Conservation (phyloP, 331 rosid species). For the Rhamnella rubrinervis region DNA sequence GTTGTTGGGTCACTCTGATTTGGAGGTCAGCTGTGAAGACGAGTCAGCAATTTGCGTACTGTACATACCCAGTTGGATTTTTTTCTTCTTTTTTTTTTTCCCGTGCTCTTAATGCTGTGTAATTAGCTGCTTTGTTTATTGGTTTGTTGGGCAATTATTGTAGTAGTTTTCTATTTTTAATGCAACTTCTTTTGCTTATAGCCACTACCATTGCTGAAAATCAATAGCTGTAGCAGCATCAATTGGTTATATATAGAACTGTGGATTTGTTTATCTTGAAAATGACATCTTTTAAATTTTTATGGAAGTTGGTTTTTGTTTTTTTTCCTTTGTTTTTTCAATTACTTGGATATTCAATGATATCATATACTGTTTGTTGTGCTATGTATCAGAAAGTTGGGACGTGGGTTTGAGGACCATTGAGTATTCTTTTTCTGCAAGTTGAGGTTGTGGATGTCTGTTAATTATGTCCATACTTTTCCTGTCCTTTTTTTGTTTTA, state of each 20-base stretch:
- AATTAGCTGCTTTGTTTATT: slow-evolving; percentile 24
- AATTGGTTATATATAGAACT: not conserved
- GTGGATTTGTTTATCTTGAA: slow-evolving; percentile 29
- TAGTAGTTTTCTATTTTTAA: not conserved
- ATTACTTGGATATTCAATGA: slow-evolving; percentile 17
- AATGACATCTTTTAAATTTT: slow-evolving; percentile 35
- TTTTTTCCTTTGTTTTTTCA: slow-evolving; percentile 4
- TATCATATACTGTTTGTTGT: slow-evolving; percentile 17
- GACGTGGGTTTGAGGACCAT: slow-evolving; percentile 54
- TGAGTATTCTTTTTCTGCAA: slow-evolving; percentile 46
- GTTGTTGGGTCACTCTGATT: slow-evolving; percentile 25
- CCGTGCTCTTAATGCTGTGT: slow-evolving; percentile 8
- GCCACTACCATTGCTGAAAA: slow-evolving; percentile 13
- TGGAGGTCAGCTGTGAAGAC: not conserved
- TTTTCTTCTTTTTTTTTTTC: slow-evolving; percentile 3
- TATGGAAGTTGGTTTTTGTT: slow-evolving; percentile 17
- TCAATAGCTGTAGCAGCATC: slow-evolving; percentile 13
- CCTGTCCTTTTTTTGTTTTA: slow-evolving; percentile 45
- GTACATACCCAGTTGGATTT: slow-evolving; percentile 22
- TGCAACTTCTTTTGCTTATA: slow-evolving; percentile 9
- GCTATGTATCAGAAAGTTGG: slow-evolving; percentile 33
- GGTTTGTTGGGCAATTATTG: not conserved
- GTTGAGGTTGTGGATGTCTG: slow-evolving; percentile 60
- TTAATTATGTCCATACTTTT: slow-evolving; percentile 36
- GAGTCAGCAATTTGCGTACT: slow-evolving; percentile 17